Evolutionary conservation across 768 basidiomycete species (phyloP), one percentile per base, ranked within the genome.

Genomic region (Chalciporus pseudorubinellus): DNA sequence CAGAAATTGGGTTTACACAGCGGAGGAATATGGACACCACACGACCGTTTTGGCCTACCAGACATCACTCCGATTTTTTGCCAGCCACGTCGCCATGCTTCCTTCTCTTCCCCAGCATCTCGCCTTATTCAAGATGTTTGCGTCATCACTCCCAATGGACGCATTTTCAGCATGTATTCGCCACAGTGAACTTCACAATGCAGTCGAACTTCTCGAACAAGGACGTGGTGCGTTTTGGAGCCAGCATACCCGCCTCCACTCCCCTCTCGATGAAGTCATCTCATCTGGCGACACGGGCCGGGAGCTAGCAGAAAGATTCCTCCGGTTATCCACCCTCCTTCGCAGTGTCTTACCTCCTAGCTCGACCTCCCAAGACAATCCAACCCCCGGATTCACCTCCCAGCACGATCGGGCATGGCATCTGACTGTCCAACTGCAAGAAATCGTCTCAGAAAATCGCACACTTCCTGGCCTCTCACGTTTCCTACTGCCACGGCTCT

Each of bases 201-300:
- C 62, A 39, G 49, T 72, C 7, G 67, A 72, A 46, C 69, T 70
- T 56, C 55, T 72, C 4, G n/a, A n/a, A n/a, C n/a, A n/a, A n/a
- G n/a, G n/a, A n/a, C n/a, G n/a, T n/a, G n/a, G n/a, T n/a, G n/a
- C 61, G 63, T 49, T 66, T 26, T 66, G 63, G 65, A 46, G 48
- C 2, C 53, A 59, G 40, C 12, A 62, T 12, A n/a, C 42, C 3
- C 60, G 59, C 16, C 53, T 64, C 38, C 54, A 24, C 29, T 61
- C 34, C 16, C 50, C 46, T 18, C 44, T 56, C 11, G 41, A 44
- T 14, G 51, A 41, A 4, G 47, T 56, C 4, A 44, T 14, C 1
- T 16, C 38, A 33, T 52, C 46, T 2, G 42, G 46, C 1, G 16
- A 20, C 1, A 2, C 22, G 5, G 54, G 42, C 1, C 22, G 20